phyloP scores from a whole-genome alignment of 331 rosid genomes.

The Stylosanthes scabra region DNA sequence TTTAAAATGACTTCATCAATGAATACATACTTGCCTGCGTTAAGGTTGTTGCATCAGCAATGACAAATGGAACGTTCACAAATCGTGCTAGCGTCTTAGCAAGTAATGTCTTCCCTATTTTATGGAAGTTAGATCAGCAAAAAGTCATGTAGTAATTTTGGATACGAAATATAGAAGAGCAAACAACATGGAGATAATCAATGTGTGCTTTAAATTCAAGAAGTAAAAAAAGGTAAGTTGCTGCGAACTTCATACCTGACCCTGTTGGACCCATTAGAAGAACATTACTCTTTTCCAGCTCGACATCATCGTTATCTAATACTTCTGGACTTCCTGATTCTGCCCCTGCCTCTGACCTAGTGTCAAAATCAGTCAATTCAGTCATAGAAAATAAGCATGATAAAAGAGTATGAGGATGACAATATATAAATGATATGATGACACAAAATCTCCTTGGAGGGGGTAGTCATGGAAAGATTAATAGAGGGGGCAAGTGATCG shows the following conservation, averaged over 20 bases:
- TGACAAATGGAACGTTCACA: slow-evolving; percentile 93
- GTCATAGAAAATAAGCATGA: slow-evolving; percentile 23
- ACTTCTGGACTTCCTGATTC: slow-evolving; percentile 52
- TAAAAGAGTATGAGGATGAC: neutral
- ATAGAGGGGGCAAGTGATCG: neutral
- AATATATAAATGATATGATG: neutral
- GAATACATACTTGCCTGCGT: slow-evolving; percentile 68
- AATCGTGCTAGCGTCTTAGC: slow-evolving; percentile 92
- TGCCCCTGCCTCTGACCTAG: slow-evolving; percentile 71
- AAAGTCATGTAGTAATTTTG: slow-evolving; percentile 13
- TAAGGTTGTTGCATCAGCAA: slow-evolving; percentile 91
- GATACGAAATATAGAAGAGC: neutral
- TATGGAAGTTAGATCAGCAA: slow-evolving; percentile 40
- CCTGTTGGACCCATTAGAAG: slow-evolving; percentile 98
- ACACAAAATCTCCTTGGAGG: neutral
- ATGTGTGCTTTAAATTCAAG: neutral
- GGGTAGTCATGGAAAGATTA: neutral
- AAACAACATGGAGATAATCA: slow-evolving; percentile 4
- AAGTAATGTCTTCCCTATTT: slow-evolving; percentile 88
- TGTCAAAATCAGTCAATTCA: slow-evolving; percentile 43
- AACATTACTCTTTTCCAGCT: slow-evolving; percentile 93
- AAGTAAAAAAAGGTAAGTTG: neutral
- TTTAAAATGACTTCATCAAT: slow-evolving; percentile 21
- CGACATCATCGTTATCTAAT: slow-evolving; percentile 71
- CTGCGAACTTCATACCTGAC: slow-evolving; percentile 60